Base-by-base conservation (phyloP, 768 basidiomycete species). In the Crucibulum laeve region DNA sequence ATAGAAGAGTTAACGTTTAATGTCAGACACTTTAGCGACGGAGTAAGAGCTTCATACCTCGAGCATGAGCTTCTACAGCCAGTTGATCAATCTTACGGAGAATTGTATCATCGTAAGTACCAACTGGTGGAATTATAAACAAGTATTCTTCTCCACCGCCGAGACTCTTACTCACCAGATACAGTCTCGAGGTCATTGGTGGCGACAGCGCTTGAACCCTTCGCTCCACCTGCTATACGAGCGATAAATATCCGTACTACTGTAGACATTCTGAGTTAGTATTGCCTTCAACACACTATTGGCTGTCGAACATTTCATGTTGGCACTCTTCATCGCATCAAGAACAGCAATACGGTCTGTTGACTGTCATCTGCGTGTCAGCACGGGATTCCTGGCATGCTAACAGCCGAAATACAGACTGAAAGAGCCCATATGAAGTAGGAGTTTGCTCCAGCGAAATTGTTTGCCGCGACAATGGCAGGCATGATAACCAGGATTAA, bases 401-500 rank as follows among this genome's bases (percentile, higher is more conserved):
- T 40, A 17, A 25, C n/a, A 36, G 3, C 13, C 13, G 32, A 53
- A n/a, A n/a, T n/a, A n/a, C 50, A 23, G 32, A 59, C 55, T 7
- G 48, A 46, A 19, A 59, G 48, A 7, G 56, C 53, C 28, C 51
- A 51, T 4, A 58, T 42, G 43, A 58, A 58, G 40, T 52, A 59
- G 1, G 55, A 53, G 40, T 59, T 59, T n/a, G 55, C 57, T 28
- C 57, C 55, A 5, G 57, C 57, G 32, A 59, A 57, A 42, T 59
- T 55, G 24, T 56, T 59, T 13, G 57, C 57, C 7, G 42, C 39
- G 32, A 51, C 50, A n/a, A 52, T 18, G 15, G 33, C 43, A 30
- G 36, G 34, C 5, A 43, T 38, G 4, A 55, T 26, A 14, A 30
- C 21, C 26, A 49, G 30, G n/a, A 28, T 28, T 3, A 50, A 17